These are phyloP conservation scores for Epithemia pelagica DNA, from an alignment of 108 stramenopile species.

Conservation along the genomic window DNA sequence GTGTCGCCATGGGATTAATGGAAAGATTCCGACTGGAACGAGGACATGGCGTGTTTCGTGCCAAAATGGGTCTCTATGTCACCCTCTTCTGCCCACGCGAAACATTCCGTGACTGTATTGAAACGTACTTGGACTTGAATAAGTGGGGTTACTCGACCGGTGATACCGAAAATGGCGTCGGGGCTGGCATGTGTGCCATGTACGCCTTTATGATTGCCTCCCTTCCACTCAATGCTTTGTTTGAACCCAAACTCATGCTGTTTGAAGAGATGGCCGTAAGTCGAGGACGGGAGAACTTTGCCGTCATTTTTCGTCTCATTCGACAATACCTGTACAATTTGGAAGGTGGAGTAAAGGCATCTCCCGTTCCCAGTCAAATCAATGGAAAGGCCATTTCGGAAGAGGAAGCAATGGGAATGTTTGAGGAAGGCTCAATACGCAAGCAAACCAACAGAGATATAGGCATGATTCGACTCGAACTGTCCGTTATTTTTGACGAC, in stretches of 20 bases:
- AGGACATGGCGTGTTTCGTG: background rate
- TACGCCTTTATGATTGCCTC: constrained; percentile 14
- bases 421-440: constrained; percentile 16
- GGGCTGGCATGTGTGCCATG: constrained; percentile 10
- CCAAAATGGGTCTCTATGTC: background rate
- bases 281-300: background rate
- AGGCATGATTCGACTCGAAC: constrained; percentile 17
- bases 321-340: constrained; percentile 15
- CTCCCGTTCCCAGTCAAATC: constrained; percentile 12
- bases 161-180: constrained; percentile 14
- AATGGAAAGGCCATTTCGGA: constrained; percentile 16
- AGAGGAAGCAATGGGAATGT: constrained; percentile 7
- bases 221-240: constrained; percentile 11
- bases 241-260: constrained; percentile 22
- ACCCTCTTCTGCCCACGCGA: background rate
- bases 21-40: background rate
- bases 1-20: background rate
- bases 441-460: constrained; percentile 24
- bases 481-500: constrained; percentile 30
- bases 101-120: background rate
- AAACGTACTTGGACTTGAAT: background rate
- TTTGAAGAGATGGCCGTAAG: constrained; percentile 16
- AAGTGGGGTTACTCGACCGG: constrained; percentile 4
- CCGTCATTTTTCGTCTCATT: background rate
- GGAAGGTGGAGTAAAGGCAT: background rate